Evolutionary conservation across 1,139 yeast genomes (phyloP).

Genomic region (Geotrichum restrictum): DNA sequence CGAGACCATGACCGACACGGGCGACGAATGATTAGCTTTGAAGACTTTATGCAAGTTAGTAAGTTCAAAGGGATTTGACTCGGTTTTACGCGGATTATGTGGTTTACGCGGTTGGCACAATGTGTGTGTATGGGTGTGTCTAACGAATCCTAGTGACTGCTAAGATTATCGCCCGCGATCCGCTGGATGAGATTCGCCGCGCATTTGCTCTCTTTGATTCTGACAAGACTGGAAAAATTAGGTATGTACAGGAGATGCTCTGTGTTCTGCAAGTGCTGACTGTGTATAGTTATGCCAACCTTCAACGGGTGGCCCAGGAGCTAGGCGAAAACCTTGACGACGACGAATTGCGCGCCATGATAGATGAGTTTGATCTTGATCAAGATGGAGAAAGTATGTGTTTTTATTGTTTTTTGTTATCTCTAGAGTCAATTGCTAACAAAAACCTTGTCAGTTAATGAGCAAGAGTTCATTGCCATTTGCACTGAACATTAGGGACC

Average conservation of each 20-base stretch:
- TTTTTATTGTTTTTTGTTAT: not conserved
- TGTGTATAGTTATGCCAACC: conserved; percentile 51
- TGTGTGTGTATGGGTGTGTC: not conserved
- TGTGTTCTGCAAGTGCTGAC: conserved; percentile 32
- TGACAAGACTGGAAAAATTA: conserved; percentile 80
- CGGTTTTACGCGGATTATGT: too few relatives aligned
- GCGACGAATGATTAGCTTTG: conserved; percentile 67
- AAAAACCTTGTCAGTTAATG: conserved; percentile 52
- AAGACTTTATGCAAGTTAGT: conserved; percentile 73
- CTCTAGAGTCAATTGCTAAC: not conserved
- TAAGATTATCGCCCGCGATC: conserved; percentile 78
- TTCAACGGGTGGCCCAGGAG: conserved; percentile 87
- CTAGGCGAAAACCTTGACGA: conserved; percentile 89
- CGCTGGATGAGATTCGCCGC: conserved; percentile 83
- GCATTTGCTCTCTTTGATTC: conserved; percentile 91
- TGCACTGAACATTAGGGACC: conserved; percentile 56
- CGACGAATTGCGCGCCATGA: conserved; percentile 93
- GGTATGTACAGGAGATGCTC: conserved; percentile 22
- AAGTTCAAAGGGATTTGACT: conserved; percentile 33
- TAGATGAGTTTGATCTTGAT: conserved; percentile 93
- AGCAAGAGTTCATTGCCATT: conserved; percentile 87
- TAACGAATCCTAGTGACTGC: conserved; percentile 54
- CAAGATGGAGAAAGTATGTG: conserved; percentile 79
- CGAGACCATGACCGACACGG: conserved; percentile 80
- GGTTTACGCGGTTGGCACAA: too few relatives aligned